Conservation (phyloP, 768 basidiomycete species). For the Auriculariales sp. region DNA sequence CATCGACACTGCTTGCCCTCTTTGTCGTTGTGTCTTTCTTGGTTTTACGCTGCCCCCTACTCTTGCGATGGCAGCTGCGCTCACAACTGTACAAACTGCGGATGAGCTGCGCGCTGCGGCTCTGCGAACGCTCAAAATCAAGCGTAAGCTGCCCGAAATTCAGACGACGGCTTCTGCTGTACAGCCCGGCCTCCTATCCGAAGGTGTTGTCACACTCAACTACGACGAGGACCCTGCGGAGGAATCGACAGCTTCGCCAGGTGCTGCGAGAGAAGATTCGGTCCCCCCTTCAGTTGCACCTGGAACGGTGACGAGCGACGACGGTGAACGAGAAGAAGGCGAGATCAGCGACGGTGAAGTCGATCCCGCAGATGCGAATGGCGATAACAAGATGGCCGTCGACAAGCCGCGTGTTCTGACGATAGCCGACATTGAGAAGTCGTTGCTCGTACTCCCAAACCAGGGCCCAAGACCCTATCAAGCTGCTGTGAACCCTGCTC, state of each 20-base stretch:
- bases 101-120: slow-evolving; percentile 48
- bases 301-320: slow-evolving; percentile 14
- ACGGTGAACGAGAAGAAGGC: slow-evolving; percentile 64
- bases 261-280: not conserved
- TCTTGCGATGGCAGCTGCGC: too few species aligned
- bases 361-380: not conserved
- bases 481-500: slow-evolving; percentile 3
- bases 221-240: slow-evolving; percentile 58
- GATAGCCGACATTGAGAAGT: slow-evolving; percentile 16
- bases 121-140: slow-evolving; percentile 52
- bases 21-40: too few species aligned
- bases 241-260: slow-evolving; percentile 20
- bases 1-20: too few species aligned
- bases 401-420: slow-evolving; percentile 1
- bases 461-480: not conserved
- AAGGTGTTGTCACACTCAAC: slow-evolving; percentile 35
- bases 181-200: slow-evolving; percentile 16
- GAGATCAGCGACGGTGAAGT: slow-evolving; percentile 68
- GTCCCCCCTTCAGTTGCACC: slow-evolving; percentile 10
- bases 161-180: slow-evolving; percentile 17
- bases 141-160: slow-evolving; percentile 31
- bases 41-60: too few species aligned
- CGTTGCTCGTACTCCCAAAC: slow-evolving; percentile 12
- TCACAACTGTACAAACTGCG: not conserved
- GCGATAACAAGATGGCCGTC: slow-evolving; percentile 2